Conservation (phyloP, 306 rosid genomes). For the Myrica gale region DNA sequence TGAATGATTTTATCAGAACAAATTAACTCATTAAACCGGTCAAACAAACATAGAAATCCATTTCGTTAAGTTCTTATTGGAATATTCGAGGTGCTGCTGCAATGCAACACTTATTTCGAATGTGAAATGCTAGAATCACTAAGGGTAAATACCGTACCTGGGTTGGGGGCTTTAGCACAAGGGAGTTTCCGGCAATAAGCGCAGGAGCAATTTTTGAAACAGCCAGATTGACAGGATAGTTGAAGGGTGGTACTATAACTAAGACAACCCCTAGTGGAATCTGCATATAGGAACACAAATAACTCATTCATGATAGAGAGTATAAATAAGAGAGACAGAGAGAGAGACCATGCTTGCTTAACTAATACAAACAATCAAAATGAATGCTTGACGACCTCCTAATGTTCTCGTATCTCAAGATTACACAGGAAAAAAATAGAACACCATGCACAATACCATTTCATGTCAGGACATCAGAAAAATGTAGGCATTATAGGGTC, state of each 20-base stretch:
- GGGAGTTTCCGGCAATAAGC: slow-evolving; percentile 90
- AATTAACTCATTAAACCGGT: neutral
- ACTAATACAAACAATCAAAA: no score
- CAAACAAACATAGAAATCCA: neutral
- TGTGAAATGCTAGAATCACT: neutral
- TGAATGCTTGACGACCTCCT: no score
- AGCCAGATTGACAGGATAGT: slow-evolving; percentile 95
- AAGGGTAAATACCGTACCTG: slow-evolving; percentile 52
- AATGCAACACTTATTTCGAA: neutral
- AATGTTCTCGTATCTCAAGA: no score
- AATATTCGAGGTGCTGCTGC: neutral
- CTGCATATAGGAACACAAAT: slow-evolving; percentile 35
- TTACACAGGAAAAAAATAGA: no score
- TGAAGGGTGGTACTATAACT: slow-evolving; percentile 97
- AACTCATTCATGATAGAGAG: neutral
- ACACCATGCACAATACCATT: neutral
- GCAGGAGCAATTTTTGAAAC: slow-evolving; percentile 98
- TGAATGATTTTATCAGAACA: slow-evolving; percentile 1
- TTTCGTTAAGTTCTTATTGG: neutral
- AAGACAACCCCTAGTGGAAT: slow-evolving; percentile 94
- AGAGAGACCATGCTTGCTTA: neutral
- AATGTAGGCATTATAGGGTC: neutral
- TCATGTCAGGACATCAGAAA: neutral
- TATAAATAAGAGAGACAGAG: neutral
- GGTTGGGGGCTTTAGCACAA: slow-evolving; percentile 98